These are phyloP conservation scores for Trypanosoma brucei DNA, from an alignment of 208 protist genomes.

Conservation along the genomic window DNA sequence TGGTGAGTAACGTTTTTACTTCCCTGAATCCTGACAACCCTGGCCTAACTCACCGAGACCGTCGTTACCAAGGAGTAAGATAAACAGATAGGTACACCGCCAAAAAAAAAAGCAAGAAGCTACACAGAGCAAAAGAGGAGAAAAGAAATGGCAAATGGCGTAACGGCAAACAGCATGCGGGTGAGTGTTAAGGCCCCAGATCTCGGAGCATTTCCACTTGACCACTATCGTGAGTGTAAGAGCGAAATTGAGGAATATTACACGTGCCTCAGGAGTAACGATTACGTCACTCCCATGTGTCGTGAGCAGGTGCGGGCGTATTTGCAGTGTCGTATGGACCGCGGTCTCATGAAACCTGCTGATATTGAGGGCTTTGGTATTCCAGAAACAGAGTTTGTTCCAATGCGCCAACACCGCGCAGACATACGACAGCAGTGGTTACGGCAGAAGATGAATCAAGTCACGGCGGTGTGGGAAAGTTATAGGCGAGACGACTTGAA, in stretches of 20 bases:
- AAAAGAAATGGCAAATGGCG: slow-evolving; percentile 49
- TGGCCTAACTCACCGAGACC: too few relatives aligned
- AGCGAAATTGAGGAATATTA: slow-evolving; percentile 77
- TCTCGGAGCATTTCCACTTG: slow-evolving; percentile 84
- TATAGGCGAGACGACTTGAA: slow-evolving; percentile 67
- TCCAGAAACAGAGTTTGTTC: slow-evolving; percentile 79
- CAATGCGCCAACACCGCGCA: slow-evolving; percentile 62
- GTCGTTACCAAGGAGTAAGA: too few relatives aligned
- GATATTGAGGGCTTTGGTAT: slow-evolving; percentile 73
- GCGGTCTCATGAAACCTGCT: slow-evolving; percentile 78
- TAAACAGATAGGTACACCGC: too few relatives aligned
- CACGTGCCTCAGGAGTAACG: slow-evolving; percentile 69
- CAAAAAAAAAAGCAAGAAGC: too few relatives aligned
- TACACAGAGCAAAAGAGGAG: neutral
- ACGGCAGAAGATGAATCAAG: slow-evolving; percentile 74
- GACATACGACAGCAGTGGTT: slow-evolving; percentile 75
- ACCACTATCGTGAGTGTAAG: slow-evolving; percentile 89
- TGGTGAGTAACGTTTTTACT: too few relatives aligned
- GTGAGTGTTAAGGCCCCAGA: slow-evolving; percentile 70
- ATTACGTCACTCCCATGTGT: slow-evolving; percentile 83
- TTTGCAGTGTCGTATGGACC: slow-evolving; percentile 84
- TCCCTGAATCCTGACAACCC: too few relatives aligned
- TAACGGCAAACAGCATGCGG: slow-evolving; percentile 51
- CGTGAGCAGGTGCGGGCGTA: slow-evolving; percentile 69
- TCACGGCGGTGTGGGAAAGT: slow-evolving; percentile 65